A percentile compares a stretch with the other conserved stretches of the same genome.
phyloP scores from a whole-genome alignment of 257 asterid genomes.

The Petrea volubilis region DNA sequence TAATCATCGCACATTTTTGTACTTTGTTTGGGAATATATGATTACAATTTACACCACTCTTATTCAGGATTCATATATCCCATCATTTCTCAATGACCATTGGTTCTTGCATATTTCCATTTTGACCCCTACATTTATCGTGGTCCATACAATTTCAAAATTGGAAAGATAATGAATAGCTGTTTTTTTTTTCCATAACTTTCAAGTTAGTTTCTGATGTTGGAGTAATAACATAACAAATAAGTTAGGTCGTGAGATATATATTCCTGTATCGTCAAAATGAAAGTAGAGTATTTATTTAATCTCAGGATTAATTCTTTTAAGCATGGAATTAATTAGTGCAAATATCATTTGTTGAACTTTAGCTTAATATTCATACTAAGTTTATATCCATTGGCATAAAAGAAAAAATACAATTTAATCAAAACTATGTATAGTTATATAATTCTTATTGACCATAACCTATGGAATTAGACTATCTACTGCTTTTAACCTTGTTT shows the following conservation, averaged over 20 bases:
- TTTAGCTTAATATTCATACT: neutral
- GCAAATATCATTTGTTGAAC: neutral
- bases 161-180: neutral
- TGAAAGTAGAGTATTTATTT: neutral
- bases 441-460: no score
- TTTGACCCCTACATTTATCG: slow-evolving; percentile 16
- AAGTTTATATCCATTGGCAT: no score
- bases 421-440: neutral
- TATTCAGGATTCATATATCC: slow-evolving; percentile 1
- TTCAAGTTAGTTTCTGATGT: no score
- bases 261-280: neutral
- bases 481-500: no score
- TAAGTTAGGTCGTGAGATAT: neutral
- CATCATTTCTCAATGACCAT: slow-evolving; percentile 36
- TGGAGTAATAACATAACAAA: neutral
- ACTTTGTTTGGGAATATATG: slow-evolving; percentile 29
- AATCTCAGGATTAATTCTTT: neutral
- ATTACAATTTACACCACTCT: slow-evolving; percentile 22
- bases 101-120: neutral
- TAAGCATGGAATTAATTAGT: no score
- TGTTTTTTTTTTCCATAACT: no score
- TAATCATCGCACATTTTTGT: slow-evolving; percentile 31
- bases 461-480: no score
- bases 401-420: no score
- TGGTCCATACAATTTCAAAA: slow-evolving; percentile 6